phyloP scores from a whole-genome alignment of 768 basidiomycete species.

The Mycena pura region DNA sequence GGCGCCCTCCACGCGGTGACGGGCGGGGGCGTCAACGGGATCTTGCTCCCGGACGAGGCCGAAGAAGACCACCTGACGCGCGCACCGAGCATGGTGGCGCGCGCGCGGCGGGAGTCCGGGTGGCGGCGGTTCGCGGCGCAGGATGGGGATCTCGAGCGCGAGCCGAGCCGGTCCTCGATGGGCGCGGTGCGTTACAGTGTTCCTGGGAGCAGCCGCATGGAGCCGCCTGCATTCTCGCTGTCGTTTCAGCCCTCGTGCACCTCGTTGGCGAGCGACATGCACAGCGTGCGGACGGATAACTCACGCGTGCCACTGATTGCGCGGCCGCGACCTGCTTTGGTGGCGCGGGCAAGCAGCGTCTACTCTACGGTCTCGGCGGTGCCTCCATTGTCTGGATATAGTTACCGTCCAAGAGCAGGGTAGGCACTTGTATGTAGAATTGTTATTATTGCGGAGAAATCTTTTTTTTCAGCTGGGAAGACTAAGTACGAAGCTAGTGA shows the following conservation, averaged over 20 bases:
- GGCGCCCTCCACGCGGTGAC: slow-evolving; percentile 14
- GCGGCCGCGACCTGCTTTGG: slow-evolving; percentile 3
- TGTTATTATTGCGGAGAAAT: not conserved
- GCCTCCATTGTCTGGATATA: not conserved
- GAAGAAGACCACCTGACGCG: slow-evolving; percentile 19
- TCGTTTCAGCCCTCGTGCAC: not conserved
- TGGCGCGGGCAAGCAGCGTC: slow-evolving; percentile 11
- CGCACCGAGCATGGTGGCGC: slow-evolving; percentile 13
- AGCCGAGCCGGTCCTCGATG: not conserved
- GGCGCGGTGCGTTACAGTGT: not conserved
- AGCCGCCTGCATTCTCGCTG: not conserved
- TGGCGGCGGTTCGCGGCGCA: slow-evolving; percentile 18
- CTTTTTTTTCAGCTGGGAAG: too few relatives aligned
- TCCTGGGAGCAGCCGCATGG: not conserved
- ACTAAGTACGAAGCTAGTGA: too few relatives aligned
- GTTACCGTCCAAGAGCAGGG: not conserved
- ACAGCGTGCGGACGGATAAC: not conserved
- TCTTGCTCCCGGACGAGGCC: not conserved
- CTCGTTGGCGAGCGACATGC: not conserved
- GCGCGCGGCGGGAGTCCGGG: slow-evolving; percentile 16
- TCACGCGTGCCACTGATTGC: slow-evolving; percentile 15
- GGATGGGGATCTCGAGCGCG: not conserved
- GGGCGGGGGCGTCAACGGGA: not conserved
- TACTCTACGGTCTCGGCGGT: slow-evolving; percentile 11
- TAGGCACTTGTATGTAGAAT: not conserved